Base-by-base conservation (phyloP, 2,329 filamentous ascomycete genomes). In the Diaporthe sp. region DNA sequence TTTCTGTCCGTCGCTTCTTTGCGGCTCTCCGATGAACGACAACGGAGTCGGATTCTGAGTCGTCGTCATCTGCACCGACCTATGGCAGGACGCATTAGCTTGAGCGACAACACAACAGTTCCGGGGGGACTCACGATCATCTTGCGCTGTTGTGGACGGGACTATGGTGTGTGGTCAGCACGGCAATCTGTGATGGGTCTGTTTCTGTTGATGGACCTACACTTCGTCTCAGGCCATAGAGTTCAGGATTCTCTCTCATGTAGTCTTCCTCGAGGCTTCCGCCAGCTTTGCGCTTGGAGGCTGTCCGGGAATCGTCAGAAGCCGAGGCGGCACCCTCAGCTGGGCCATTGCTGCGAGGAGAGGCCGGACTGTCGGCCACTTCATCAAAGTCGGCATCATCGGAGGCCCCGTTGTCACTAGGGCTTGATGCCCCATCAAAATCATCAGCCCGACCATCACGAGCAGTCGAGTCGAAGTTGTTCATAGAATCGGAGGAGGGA, bases 181-280 rank as follows among this genome's bases (percentile, higher is more conserved):
- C 44, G 15, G 31, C 55, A 59, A 25, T 22, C 15, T 42, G 57
- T 10, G 22, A 25, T 10, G 39, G 19, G 31, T 49, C 34, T 31
- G 22, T 19, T 44, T 49, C 34, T 31, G 22, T 19, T 44, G 42
- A 34, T 13, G 51, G 34, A 77, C 75, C 77, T 92, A 97, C 96
- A 87, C 97, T 99, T 86, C 97, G 92, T 80, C 97, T 92, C 79
- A 99, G 89, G 65, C 97, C 97, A 87, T 98, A 99, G 12, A 99
- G 88, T 85, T 98, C 95, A 59, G 97, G 97, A 81, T 99, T 98
- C 81, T 95, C 94, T 80, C 93, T 90, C 80, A 98, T 98, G 82
- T 92, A 96, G 62, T 95, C 93, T 75, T 97, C 93, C 80, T 97
- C 94, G 70, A 93, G 92, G 51, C 90, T 82, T 9, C 75, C 73